Percentiles rank a stretch among this genome's conserved stretches.
These are phyloP conservation scores for Ceratocystis eucalypticola DNA, from an alignment of 2,329 filamentous ascomycete genomes.

Conservation along the genomic window DNA sequence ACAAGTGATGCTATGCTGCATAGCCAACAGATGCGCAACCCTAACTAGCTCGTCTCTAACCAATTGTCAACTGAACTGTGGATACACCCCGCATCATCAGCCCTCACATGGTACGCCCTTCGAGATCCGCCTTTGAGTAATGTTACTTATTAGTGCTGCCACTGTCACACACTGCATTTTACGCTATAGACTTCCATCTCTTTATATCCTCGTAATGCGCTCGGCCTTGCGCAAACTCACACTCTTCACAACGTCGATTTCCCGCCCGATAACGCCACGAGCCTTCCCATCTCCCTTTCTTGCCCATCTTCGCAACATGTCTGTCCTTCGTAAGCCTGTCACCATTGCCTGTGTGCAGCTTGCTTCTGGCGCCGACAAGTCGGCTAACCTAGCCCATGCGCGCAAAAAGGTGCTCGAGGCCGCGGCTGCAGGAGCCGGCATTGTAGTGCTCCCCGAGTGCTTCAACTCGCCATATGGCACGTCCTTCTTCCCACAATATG, in stretches of 20 bases:
- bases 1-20: too few species aligned
- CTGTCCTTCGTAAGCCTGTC: conserved; percentile 54
- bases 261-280: neutral
- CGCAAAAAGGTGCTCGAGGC: conserved; percentile 73
- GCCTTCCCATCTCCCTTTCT: conserved; percentile 4
- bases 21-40: too few species aligned
- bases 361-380: conserved; percentile 68
- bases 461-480: conserved; percentile 98
- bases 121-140: neutral
- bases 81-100: neutral
- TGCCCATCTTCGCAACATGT: conserved; percentile 27
- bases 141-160: neutral
- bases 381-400: conserved; percentile 68
- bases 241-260: conserved; percentile 5
- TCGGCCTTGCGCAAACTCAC: conserved; percentile 3
- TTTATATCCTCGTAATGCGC: conserved; percentile 1
- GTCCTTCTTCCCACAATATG: conserved; percentile 79
- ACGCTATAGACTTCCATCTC: neutral
- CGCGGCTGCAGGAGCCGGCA: conserved; percentile 58
- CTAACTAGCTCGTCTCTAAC: too few species aligned
- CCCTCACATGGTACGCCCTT: neutral
- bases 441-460: conserved; percentile 91
- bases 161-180: neutral
- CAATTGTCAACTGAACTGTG: neutral
- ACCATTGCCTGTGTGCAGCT: conserved; percentile 75